Base-by-base conservation (phyloP, 2,329 filamentous ascomycete species). In the Penicillium sp. region DNA sequence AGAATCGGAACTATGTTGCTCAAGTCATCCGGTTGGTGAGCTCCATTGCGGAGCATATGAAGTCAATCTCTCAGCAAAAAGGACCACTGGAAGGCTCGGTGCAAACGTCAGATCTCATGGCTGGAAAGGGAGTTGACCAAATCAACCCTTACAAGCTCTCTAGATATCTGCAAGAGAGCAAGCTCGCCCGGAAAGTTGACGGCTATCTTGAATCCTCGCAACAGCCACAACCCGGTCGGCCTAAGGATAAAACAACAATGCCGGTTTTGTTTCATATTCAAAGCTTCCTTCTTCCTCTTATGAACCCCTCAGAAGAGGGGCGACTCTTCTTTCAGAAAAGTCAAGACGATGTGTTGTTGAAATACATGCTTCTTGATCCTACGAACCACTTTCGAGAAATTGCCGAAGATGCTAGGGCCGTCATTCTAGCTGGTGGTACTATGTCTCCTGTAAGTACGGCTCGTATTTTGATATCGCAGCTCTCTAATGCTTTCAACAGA, bases 111-210 rank as follows among this genome's bases (percentile, higher is more conserved):
- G 83, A 87, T 6, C 80, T 99, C 1, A 86, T 97, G 63, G 83
- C 87, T 25, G 87, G 87, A 38, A 96, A 96, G 71, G 91, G 91
- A 0, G 89, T 94, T 25, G 94, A 99, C 69, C 93, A 97, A 69
- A 93, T 99, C 76, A 96, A 97, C 68, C 84, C 97, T 31, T 93
- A 90, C 75, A 93, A 94, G 70, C 81, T 99, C 15, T 87, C 93
- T 33, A 84, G 86, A 43, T 97, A 97, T 72, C 84, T 99, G 4
- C 89, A 93, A 68, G 89, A 94, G 62, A 97, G 93, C 61, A 97
- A 96, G 68, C 79, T 99, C 13, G 93, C 93, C 1, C 89, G 93
- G 62, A 99, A 99, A 73, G 90, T 97, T 12, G 93, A 99, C 75
- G 89, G 91, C 49, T 99, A 97, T 69, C 84, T 87, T 3, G 82